Evolutionary conservation across 768 basidiomycete species (phyloP).

Genomic region (Tricholoma sp.): DNA sequence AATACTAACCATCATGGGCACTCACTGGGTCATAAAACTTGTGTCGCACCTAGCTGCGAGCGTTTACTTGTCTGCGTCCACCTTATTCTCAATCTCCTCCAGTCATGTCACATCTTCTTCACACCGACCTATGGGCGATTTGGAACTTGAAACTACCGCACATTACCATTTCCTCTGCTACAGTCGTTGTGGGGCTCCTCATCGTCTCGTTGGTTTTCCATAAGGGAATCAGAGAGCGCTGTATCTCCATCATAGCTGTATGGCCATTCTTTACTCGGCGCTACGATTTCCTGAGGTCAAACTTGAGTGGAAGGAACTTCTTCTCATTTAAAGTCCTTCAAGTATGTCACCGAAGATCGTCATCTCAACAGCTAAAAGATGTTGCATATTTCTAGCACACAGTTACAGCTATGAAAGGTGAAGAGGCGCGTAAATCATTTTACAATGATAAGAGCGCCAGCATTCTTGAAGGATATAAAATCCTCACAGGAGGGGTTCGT

Average conservation of each 20-base stretch:
- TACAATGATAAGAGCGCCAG: slow-evolving; percentile 24
- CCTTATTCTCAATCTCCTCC: neutral
- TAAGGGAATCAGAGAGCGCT: neutral
- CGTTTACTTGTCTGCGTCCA: neutral
- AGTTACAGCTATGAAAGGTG: slow-evolving; percentile 24
- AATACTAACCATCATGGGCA: neutral
- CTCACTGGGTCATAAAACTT: neutral
- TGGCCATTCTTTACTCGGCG: neutral
- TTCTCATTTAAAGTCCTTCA: neutral
- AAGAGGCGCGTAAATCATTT: slow-evolving; percentile 26
- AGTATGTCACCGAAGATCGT: neutral
- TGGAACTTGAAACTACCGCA: neutral
- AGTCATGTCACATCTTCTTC: neutral
- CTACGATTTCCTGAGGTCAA: neutral
- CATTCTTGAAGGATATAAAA: slow-evolving; percentile 28
- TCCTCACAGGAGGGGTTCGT: slow-evolving; percentile 27
- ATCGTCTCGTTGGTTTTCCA: neutral
- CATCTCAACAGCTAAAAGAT: neutral
- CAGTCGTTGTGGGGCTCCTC: neutral
- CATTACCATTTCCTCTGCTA: neutral
- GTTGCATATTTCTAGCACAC: slow-evolving; percentile 4
- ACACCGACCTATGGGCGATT: neutral
- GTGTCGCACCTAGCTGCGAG: no score
- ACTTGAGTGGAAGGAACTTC: neutral
- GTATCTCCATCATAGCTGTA: neutral